These are phyloP conservation scores for Puccinia polysora DNA, from an alignment of 1,284 basidiomycete species.

Conservation along the genomic window DNA sequence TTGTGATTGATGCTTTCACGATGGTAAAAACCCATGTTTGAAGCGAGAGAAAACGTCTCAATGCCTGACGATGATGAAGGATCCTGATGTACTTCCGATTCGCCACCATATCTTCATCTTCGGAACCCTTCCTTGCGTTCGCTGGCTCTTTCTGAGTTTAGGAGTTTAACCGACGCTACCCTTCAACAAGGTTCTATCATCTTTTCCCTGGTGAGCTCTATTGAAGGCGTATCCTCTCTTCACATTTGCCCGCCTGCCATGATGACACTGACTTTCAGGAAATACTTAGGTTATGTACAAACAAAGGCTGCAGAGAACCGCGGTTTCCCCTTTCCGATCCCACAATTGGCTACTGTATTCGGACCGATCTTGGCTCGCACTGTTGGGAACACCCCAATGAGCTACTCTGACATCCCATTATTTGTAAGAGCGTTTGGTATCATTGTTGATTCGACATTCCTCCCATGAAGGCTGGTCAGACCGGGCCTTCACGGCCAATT, in stretches of 20 bases:
- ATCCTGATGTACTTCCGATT: too few relatives aligned
- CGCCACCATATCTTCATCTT: background rate
- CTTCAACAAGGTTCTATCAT: constrained; percentile 30
- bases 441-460: background rate
- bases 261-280: too few relatives aligned
- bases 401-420: constrained; percentile 49
- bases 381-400: constrained; percentile 48
- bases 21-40: too few relatives aligned
- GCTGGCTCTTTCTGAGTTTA: background rate
- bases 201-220: constrained; percentile 32
- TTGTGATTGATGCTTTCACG: constrained; percentile 29
- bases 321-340: constrained; percentile 50
- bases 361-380: constrained; percentile 47
- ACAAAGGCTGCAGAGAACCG: constrained; percentile 51
- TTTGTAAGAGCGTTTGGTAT: constrained; percentile 24
- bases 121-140: constrained; percentile 3
- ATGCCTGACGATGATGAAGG: too few relatives aligned
- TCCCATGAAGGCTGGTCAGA: background rate
- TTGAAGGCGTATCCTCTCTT: constrained; percentile 43
- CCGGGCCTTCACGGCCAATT: background rate
- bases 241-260: constrained; percentile 40
- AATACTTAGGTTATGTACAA: constrained; percentile 44
- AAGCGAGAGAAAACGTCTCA: too few relatives aligned
- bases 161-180: constrained; percentile 39
- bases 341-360: constrained; percentile 46